Base-by-base conservation (phyloP, 352 stramenopile genomes). In the Globisporangium cylindrosporum region DNA sequence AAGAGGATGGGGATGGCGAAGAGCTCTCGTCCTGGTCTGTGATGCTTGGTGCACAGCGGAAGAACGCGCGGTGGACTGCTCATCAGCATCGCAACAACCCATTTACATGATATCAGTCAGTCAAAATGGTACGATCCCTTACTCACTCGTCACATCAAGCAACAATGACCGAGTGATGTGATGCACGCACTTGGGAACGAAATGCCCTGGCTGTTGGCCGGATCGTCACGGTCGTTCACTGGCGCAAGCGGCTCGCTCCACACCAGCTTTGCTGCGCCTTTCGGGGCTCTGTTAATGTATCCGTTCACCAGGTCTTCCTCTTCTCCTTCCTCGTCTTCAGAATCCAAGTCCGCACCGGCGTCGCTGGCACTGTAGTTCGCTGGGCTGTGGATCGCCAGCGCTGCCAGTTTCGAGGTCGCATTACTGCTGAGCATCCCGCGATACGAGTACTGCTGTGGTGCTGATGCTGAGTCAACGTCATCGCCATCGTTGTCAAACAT, bases 191-290 rank as follows among this genome's bases (percentile, higher is more conserved):
- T 79, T 24, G 81, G 77, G 29, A 92, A 90, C 0, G 70, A 74
- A 29, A 92, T 71, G 43, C 79, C 80, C 66, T 89, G 78, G 15
- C 75, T 69, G 9, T 77, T 76, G 2, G 55, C 68, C 9, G 25
- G 57, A 0, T 73, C 64, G 43, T 84, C 78, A 20, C 34, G 64
- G 32, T 76, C 71, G 18, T 72, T 64, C 4, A 91, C 64, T 3
- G 74, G 71, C 9, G 80, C 78, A 0, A 76, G 74, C 14, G 80
- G 75, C 41, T 92, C 84, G 43, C 78, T 88, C 84, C 84, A 92
- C 56, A 66, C 68, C 56, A 57, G 32, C 20, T 25, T 29, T 6
- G 22, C 7, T 1, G 2, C 9, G 25, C 22, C 4, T 62, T 22
- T 27, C 20, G 4, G n/a, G 29, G 12, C 59, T 20, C n/a, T 59